Conservation (phyloP, 306 rosid species). For the Vigna nakashimae region DNA sequence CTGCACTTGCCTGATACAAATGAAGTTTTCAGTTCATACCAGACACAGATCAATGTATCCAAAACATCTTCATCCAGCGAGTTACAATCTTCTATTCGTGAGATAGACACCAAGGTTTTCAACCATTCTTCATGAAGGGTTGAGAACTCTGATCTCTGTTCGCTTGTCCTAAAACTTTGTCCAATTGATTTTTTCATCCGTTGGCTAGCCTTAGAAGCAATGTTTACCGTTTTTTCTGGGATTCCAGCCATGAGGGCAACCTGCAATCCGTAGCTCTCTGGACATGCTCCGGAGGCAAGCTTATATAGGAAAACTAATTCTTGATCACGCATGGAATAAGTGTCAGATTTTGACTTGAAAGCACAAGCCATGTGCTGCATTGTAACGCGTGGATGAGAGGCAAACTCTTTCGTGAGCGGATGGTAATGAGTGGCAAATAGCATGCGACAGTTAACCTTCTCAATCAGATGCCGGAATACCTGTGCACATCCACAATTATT, state of each 20-base stretch:
- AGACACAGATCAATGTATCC: conserved; percentile 75
- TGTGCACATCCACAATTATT: conserved; percentile 48
- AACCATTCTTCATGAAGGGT: conserved; percentile 94
- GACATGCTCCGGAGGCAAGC: conserved; percentile 82
- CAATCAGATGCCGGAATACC: conserved; percentile 91
- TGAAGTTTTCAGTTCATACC: conserved; percentile 72
- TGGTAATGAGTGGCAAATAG: conserved; percentile 97
- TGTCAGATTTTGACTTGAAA: conserved; percentile 65
- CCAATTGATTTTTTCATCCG: conserved; percentile 72
- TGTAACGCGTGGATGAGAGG: conserved; percentile 86
- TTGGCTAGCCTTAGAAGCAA: conserved; percentile 83
- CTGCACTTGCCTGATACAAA: conserved; percentile 51
- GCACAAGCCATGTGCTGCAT: conserved; percentile 96
- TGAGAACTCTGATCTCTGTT: conserved; percentile 84
- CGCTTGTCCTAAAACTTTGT: conserved; percentile 66
- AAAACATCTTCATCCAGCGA: conserved; percentile 64
- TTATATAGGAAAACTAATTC: conserved; percentile 83
- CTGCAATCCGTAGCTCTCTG: conserved; percentile 94
- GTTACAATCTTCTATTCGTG: conserved; percentile 46
- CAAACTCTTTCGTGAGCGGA: conserved; percentile 91
- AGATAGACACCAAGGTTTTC: conserved; percentile 64
- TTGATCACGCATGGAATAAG: conserved; percentile 52
- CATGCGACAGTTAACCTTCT: conserved; percentile 89
- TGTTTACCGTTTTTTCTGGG: conserved; percentile 67
- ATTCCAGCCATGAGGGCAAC: conserved; percentile 96